phyloP scores from a whole-genome alignment of 345 rosid genomes.

The Eucalyptus grandis region DNA sequence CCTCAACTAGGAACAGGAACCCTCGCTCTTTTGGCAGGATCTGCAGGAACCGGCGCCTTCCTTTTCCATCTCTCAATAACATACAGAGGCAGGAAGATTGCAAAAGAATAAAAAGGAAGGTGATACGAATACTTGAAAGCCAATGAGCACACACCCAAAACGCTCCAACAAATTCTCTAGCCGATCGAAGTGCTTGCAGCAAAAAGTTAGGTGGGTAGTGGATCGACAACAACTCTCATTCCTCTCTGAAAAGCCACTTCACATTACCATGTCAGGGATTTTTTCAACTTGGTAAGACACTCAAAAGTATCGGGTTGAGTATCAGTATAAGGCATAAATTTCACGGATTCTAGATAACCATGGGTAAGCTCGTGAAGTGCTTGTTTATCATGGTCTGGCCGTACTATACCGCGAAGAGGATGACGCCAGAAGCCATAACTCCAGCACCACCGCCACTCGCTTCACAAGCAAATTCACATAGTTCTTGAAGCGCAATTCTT shows the following conservation, averaged over 20 bases:
- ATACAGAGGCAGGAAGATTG: not conserved
- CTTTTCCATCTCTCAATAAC: not conserved
- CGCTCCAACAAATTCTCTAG: not conserved
- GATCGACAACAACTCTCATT: not conserved
- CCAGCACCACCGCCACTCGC: not conserved
- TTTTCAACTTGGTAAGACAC: not conserved
- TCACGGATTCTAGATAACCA: not conserved
- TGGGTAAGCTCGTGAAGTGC: not conserved
- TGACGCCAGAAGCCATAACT: not conserved
- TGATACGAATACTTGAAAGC: not conserved
- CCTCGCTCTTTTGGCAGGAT: fast-evolving
- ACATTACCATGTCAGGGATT: not conserved
- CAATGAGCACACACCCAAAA: not conserved
- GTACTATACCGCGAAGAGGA: not conserved
- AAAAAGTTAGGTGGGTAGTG: not conserved
- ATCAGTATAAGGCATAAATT: not conserved
- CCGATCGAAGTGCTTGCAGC: not conserved
- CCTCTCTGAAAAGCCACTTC: not conserved
- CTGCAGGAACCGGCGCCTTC: not conserved
- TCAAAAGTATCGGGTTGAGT: not conserved
- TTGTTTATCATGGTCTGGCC: not conserved
- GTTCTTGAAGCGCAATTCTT: not conserved
- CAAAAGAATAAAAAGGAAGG: not conserved
- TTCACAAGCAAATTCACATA: not conserved
- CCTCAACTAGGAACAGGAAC: not conserved